Evolutionary conservation across 306 rosid species (phyloP), one percentile per base, ranked within the genome.

Genomic region (Lathyrus tuberosus): DNA sequence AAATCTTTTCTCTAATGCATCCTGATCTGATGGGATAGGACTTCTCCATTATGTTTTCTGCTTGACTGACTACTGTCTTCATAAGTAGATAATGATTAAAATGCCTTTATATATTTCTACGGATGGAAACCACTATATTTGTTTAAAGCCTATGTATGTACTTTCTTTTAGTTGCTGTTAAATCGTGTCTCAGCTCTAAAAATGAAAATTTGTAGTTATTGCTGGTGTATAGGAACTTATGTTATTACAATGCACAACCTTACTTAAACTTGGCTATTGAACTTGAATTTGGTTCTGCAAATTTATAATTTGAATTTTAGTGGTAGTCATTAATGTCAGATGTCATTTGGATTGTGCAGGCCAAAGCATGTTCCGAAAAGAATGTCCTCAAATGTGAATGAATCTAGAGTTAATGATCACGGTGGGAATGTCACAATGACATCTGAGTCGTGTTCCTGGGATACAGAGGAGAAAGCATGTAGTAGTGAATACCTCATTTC

Each of bases 391-490:
- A 83, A 61, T 48, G 79, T 73, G 68, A 82, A 70, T 47, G 88
- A 79, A 54, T 80, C 81, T 70, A 83, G 82, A 77, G 77, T 79
- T 63, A 57, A 47, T 62, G 86, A 79, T 65, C 79, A 37, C 15
- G 87, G 77, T 72, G 91, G 72, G 67, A 74, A 84, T 84, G 80
- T 80, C 49, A 76, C 82, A 28, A 80, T 79, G 71, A 78, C 96
- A 46, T 87, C 97, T 26, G 97, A 89, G 73, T 89, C 96, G 67
- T 67, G 84, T 65, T 91, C 97, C 6, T 84, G 83, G 88, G 88
- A 74, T 69, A 87, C 91, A 43, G 93, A 86, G 54, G 96, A 89
- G 78, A 91, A 76, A 76, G 86, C 85, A 76, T 85, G 85, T 56
- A 84, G 74, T 31, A 72, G 96, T 74, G 97, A 89, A 77, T 85